phyloP scores from a whole-genome alignment of 129 eudicot genomes.

The Pulicaria dysenterica region DNA sequence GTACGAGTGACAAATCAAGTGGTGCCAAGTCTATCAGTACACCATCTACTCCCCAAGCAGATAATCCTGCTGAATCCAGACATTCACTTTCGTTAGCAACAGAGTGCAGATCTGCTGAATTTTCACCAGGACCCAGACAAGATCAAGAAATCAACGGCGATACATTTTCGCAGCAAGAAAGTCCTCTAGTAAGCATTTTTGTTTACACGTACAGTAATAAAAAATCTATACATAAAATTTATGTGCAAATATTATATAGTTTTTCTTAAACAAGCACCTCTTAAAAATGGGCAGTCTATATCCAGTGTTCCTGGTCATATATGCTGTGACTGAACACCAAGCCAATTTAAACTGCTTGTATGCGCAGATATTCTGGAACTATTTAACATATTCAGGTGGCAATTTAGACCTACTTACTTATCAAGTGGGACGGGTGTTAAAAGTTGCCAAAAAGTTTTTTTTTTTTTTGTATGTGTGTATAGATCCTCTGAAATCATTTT shows the following conservation, averaged over 20 bases:
- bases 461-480: background rate
- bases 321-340: background rate
- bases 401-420: background rate
- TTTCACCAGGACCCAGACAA: conserved; percentile 49
- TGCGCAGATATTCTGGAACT: too few relatives aligned
- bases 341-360: too few relatives aligned
- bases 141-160: conserved; percentile 64
- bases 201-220: background rate
- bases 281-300: background rate
- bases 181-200: conserved; percentile 69
- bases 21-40: conserved; percentile 73
- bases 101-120: conserved; percentile 68
- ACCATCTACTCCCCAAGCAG: conserved; percentile 93
- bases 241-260: background rate
- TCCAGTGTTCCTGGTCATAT: conserved; percentile 12
- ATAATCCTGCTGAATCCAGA: conserved; percentile 69
- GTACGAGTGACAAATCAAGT: conserved; percentile 94
- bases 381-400: background rate
- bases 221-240: background rate
- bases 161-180: conserved; percentile 61
- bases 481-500: background rate
- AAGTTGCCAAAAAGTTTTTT: background rate
- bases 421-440: background rate
- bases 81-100: conserved; percentile 63
- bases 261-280: conserved; percentile 4